Conservation (phyloP, 495 filamentous ascomycete species). For the Annulohypoxylon stygium region DNA sequence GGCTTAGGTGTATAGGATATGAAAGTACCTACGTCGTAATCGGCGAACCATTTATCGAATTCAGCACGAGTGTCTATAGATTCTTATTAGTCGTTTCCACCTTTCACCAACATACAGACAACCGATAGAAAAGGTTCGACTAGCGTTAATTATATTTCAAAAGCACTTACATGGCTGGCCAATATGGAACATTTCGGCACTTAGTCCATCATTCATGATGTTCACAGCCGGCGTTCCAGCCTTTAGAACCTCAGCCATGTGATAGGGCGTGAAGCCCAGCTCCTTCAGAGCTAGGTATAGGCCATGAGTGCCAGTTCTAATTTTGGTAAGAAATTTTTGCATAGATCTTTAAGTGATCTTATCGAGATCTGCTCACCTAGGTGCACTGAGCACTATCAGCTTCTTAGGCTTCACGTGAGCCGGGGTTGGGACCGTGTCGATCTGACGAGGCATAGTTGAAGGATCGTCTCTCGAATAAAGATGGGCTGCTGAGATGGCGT, state of each 20-base stretch:
- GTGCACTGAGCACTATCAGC: conserved; percentile 47
- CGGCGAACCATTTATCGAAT: conserved; percentile 51
- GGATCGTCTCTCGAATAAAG: conserved; percentile 30
- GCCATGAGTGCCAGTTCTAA: conserved; percentile 50
- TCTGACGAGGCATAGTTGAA: conserved; percentile 45
- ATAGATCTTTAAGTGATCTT: background rate
- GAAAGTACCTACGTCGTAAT: conserved; percentile 49
- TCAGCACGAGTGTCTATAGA: conserved; percentile 46
- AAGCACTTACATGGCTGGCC: conserved; percentile 46
- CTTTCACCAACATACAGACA: background rate
- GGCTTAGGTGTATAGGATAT: background rate
- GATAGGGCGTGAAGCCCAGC: conserved; percentile 50
- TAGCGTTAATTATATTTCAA: background rate
- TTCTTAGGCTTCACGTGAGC: conserved; percentile 45
- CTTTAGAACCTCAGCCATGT: conserved; percentile 45
- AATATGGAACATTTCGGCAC: conserved; percentile 43
- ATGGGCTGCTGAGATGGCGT: conserved; percentile 22
- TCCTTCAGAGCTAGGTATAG: conserved; percentile 47
- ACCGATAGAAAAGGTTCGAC: background rate
- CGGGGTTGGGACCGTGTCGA: conserved; percentile 47
- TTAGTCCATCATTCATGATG: conserved; percentile 41
- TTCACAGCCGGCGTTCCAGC: conserved; percentile 21
- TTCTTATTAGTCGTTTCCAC: conserved; percentile 4
- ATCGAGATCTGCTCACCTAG: conserved; percentile 38
- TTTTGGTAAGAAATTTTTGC: conserved; percentile 19